Percentiles rank a stretch among this genome's conserved stretches.
Conservation (phyloP, 2,329 filamentous ascomycete species). For the Penicillium capsulatum region DNA sequence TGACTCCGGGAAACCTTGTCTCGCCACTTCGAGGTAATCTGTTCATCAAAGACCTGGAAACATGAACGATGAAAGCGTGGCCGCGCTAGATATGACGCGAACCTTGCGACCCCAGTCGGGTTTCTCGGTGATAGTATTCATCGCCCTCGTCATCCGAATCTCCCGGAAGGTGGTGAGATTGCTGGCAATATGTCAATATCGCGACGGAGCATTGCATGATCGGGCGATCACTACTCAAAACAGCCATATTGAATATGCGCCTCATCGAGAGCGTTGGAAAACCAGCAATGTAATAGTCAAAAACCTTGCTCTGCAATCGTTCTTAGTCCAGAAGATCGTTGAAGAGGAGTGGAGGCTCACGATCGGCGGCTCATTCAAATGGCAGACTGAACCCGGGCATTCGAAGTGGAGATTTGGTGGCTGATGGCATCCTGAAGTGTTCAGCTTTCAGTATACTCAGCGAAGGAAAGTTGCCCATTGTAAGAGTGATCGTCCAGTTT, state of each 20-base stretch:
- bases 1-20: slow-evolving; percentile 8
- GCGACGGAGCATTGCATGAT: neutral
- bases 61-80: neutral
- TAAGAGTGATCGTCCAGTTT: too few relatives aligned
- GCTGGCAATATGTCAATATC: neutral
- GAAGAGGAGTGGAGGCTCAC: neutral
- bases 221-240: neutral
- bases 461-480: too few relatives aligned
- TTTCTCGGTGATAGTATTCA: slow-evolving; percentile 44
- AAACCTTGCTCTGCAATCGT: neutral
- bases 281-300: neutral
- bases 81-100: neutral
- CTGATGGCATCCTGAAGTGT: too few relatives aligned
- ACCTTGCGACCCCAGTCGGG: slow-evolving; percentile 41
- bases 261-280: neutral
- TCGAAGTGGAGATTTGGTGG: too few relatives aligned
- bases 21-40: neutral
- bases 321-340: neutral
- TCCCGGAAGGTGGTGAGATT: slow-evolving; percentile 26
- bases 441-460: too few relatives aligned
- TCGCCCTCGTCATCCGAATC: slow-evolving; percentile 39
- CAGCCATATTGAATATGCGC: neutral
- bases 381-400: slow-evolving; percentile 1
- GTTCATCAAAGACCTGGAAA: neutral
- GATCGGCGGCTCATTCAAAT: too few relatives aligned